These are phyloP conservation scores for Monosporascus sp. DNA, from an alignment of 2,329 filamentous ascomycete species.

Conservation along the genomic window DNA sequence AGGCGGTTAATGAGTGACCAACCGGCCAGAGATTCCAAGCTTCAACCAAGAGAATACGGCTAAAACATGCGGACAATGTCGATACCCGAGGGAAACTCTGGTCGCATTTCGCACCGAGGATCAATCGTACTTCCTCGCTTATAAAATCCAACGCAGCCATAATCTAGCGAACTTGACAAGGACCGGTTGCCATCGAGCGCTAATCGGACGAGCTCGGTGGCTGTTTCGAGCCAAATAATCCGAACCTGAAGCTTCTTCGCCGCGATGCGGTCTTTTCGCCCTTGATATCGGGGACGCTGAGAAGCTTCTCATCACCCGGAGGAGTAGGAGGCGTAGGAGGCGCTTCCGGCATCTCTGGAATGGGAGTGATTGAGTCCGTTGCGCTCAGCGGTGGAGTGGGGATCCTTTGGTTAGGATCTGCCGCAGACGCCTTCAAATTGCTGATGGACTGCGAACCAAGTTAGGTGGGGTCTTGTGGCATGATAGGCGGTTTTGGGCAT, in stretches of 20 bases:
- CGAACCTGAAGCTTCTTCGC: slow-evolving; percentile 23
- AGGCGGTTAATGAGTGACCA: not conserved
- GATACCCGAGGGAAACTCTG: not conserved
- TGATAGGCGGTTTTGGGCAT: not conserved
- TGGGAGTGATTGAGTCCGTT: slow-evolving; percentile 22
- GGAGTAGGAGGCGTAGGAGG: slow-evolving; percentile 17
- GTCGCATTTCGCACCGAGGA: not conserved
- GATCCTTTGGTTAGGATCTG: slow-evolving; percentile 14
- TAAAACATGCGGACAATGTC: not conserved
- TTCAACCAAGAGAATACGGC: not conserved
- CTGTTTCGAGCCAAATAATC: slow-evolving; percentile 20
- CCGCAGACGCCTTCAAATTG: slow-evolving; percentile 23
- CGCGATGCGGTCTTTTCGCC: slow-evolving; percentile 18
- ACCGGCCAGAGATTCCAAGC: not conserved
- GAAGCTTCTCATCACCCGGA: slow-evolving; percentile 19
- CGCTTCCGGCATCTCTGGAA: slow-evolving; percentile 15
- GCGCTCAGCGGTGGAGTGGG: slow-evolving; percentile 24
- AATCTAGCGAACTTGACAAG: not conserved
- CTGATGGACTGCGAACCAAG: slow-evolving; percentile 21
- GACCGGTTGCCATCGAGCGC: not conserved
- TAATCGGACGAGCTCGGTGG: slow-evolving; percentile 1
- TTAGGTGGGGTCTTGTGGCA: slow-evolving; percentile 9
- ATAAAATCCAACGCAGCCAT: slow-evolving; percentile 2
- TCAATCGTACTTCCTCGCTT: not conserved
- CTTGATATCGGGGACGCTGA: slow-evolving; percentile 14